Base-by-base conservation (phyloP, 176 grass and related monocot species). In the Phragmites australis region DNA sequence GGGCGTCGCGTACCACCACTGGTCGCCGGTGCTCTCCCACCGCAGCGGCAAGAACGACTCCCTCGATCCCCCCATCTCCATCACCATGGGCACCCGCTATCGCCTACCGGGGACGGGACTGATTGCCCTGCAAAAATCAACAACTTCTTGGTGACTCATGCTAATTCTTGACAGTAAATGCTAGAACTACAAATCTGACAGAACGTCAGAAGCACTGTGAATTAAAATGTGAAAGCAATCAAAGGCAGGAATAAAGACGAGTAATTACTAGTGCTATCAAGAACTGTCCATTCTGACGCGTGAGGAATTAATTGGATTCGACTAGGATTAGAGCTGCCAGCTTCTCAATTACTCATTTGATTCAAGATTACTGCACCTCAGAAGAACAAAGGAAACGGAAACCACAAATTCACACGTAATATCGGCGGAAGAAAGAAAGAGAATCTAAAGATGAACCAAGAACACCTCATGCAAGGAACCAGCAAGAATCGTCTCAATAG, bases 11-110 rank as follows among this genome's bases (percentile, higher is more conserved):
- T 90, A 97, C 94, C 94, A 97, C 94, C 94, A 97, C 70, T 97
- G 90, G 80, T 97, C 92, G n/a, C 94, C 92, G 5, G 94, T 94
- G 89, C 92, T 94, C 87, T 94, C 92, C 94, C 94, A 97, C 77
- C 94, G 87, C 32, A 97, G 83, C 40, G 94, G 92, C 83, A 87
- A 5, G 80, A 87, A 74, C 83, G 63, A 22, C 37, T 23, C 3
- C 51, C 32, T 42, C 37, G 32, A 18, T 51, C n/a, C n/a, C 76
- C 32, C 30, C 76, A 63, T 6, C 57, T 13, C 57, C 57, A 78
- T 15, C 50, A 27, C 74, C 74, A 57, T 56, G 47, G n/a, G 1
- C 74, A 17, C 52, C 53, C 47, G 14, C 49, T 5, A 60, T 16
- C 8, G 74, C 40, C 16, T 71, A 68, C 80, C 8, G 13, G 52